Evolutionary conservation across 176 grass and related monocot genomes (phyloP).

Genomic region (Raddia guianensis): DNA sequence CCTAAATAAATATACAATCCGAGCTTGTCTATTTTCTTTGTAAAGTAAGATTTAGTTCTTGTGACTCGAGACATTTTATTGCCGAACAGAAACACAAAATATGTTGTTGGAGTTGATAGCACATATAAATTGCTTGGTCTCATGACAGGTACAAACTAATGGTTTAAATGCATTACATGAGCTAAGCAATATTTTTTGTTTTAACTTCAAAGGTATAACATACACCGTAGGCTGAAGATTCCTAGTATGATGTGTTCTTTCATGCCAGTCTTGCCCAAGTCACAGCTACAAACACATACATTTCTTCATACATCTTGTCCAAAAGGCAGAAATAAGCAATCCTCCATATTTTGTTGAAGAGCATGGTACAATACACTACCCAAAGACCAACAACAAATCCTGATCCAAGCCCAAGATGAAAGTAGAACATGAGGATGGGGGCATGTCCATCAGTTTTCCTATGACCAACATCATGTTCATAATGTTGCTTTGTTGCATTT

Average conservation of each 20-base stretch:
- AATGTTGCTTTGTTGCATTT: neutral
- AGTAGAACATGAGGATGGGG: neutral
- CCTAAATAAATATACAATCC: no score
- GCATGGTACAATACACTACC: slow-evolving; percentile 16
- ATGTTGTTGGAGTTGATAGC: no score
- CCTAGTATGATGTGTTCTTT: neutral
- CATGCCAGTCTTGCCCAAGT: neutral
- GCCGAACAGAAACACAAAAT: neutral
- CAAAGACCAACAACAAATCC: slow-evolving; percentile 39
- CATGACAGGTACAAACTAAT: no score
- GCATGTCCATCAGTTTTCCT: neutral
- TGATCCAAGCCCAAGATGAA: neutral
- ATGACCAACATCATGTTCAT: neutral
- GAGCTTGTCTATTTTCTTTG: no score
- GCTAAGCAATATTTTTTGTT: no score
- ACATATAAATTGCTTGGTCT: no score
- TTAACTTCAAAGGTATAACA: neutral
- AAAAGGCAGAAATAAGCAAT: slow-evolving; percentile 25
- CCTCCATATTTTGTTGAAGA: slow-evolving; percentile 36
- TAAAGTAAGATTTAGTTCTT: no score
- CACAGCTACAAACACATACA: slow-evolving; percentile 9
- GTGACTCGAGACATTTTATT: neutral
- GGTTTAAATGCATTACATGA: no score
- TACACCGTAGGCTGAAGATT: no score
- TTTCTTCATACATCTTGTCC: slow-evolving; percentile 23